Conservation (phyloP, 176 grass and related monocot species). For the Zoysia pacifica region DNA sequence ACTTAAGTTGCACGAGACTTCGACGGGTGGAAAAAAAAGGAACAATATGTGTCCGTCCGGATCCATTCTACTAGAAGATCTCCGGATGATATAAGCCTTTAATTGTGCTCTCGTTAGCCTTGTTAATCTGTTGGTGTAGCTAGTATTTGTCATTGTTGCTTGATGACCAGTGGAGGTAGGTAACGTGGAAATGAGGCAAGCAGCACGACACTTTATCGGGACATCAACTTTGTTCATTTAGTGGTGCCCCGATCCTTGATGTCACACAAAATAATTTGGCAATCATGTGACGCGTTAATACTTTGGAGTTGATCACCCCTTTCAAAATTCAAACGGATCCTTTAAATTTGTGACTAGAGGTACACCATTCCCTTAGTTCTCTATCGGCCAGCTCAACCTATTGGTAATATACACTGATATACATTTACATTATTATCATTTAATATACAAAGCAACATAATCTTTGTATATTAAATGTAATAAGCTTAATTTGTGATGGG, state of each 20-base stretch:
- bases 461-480: neutral
- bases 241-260: neutral
- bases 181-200: conserved; percentile 43
- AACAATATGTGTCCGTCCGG: too few species aligned
- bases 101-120: neutral
- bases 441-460: neutral
- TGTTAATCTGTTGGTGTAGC: neutral
- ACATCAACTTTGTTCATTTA: neutral
- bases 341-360: neutral
- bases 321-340: neutral
- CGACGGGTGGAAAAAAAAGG: too few species aligned
- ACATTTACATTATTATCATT: neutral
- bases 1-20: too few species aligned
- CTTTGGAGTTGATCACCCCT: too few species aligned
- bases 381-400: too few species aligned
- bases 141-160: conserved; percentile 4
- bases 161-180: conserved; percentile 4
- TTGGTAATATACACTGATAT: neutral
- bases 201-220: conserved; percentile 22
- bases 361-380: neutral
- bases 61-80: neutral
- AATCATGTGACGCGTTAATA: too few species aligned
- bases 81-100: neutral
- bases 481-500: too few species aligned
- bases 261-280: too few species aligned